These are phyloP conservation scores for Zymoseptoria pseudotritici DNA, from an alignment of 2,329 filamentous ascomycete species.

Conservation along the genomic window DNA sequence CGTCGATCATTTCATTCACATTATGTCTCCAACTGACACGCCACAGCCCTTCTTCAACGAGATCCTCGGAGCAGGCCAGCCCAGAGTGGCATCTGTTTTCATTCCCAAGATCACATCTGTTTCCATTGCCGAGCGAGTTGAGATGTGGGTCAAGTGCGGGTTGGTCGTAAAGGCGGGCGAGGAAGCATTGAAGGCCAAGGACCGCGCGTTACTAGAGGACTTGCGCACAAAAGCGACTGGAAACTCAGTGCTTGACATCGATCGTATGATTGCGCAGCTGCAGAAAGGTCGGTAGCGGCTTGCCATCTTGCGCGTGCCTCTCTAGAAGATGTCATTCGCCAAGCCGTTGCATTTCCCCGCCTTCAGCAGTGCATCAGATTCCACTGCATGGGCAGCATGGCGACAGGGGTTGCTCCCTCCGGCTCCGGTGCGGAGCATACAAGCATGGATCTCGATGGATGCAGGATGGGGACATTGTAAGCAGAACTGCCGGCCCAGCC, in stretches of 20 bases:
- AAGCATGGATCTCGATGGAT: background rate
- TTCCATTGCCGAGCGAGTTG: slow-evolving; percentile 61
- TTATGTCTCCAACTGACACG: slow-evolving; percentile 7
- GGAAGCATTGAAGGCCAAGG: slow-evolving; percentile 77
- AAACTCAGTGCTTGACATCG: slow-evolving; percentile 68
- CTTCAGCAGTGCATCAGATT: background rate
- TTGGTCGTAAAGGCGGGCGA: slow-evolving; percentile 83
- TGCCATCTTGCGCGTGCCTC: background rate
- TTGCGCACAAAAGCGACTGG: slow-evolving; percentile 67
- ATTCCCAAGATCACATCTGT: slow-evolving; percentile 78
- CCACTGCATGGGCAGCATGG: background rate
- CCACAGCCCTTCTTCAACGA: slow-evolving; percentile 85
- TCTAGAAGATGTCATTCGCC: background rate
- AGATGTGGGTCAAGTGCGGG: slow-evolving; percentile 96
- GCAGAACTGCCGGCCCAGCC: too few relatives aligned
- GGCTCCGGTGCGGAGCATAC: background rate
- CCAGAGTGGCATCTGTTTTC: slow-evolving; percentile 73
- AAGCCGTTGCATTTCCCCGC: background rate
- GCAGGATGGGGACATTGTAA: background rate
- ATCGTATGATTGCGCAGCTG: slow-evolving; percentile 59
- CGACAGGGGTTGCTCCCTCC: background rate
- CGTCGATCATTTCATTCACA: background rate
- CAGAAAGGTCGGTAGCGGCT: slow-evolving; percentile 21
- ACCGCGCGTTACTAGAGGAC: slow-evolving; percentile 65
- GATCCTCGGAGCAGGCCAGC: slow-evolving; percentile 79